These are phyloP conservation scores for Aurinia saxatilis DNA, from an alignment of 345 rosid genomes.

Conservation along the genomic window DNA sequence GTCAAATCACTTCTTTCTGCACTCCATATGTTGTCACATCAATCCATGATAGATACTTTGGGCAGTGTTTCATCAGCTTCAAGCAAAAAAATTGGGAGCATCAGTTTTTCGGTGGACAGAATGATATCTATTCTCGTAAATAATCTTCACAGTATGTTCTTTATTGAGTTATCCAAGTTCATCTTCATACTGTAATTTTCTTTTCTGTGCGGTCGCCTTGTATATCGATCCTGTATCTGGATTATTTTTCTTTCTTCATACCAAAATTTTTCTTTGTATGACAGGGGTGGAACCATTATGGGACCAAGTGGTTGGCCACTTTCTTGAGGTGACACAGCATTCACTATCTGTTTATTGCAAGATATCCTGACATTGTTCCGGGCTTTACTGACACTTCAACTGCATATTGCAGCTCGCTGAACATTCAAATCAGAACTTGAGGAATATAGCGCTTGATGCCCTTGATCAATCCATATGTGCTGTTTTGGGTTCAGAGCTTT, in stretches of 20 bases:
- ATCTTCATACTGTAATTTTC: not conserved
- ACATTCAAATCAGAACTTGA: constrained; percentile 66
- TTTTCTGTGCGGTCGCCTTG: constrained; percentile 1
- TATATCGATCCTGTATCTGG: not conserved
- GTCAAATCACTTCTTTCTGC: constrained; percentile 96
- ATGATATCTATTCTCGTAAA: constrained; percentile 88
- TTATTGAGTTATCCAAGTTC: not conserved
- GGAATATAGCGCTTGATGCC: constrained; percentile 91
- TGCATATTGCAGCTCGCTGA: constrained; percentile 74
- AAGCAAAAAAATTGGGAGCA: constrained; percentile 69
- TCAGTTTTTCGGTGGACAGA: constrained; percentile 87
- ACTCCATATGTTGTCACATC: constrained; percentile 71
- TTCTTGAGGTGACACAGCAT: constrained; percentile 61
- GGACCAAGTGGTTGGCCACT: constrained; percentile 92
- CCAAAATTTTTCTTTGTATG: not conserved
- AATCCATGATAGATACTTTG: constrained; percentile 69
- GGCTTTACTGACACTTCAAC: constrained; percentile 30
- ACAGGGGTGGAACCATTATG: constrained; percentile 89
- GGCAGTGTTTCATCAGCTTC: constrained; percentile 65
- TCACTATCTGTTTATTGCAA: constrained; percentile 15
- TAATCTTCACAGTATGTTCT: constrained; percentile 87
- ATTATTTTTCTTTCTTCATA: constrained; percentile 5
- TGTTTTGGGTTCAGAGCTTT: constrained; percentile 83
- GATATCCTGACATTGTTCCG: constrained; percentile 11
- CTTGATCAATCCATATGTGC: constrained; percentile 90